Conservation (phyloP, 2,329 filamentous ascomycete species). For the Xenosphaeropsis pyriputrescens region DNA sequence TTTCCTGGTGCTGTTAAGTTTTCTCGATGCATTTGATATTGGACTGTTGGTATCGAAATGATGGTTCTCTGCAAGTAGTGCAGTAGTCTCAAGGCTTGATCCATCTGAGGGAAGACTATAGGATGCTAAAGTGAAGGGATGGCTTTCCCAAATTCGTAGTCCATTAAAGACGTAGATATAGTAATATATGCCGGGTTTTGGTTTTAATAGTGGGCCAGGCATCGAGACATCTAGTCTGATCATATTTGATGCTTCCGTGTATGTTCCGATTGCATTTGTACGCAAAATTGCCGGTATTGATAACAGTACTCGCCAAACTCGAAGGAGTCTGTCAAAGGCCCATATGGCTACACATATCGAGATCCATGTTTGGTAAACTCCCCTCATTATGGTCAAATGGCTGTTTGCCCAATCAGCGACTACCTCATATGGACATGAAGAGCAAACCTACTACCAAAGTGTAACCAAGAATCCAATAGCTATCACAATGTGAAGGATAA, state of each 20-base stretch:
- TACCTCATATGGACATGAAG: no score
- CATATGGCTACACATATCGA: constrained; percentile 33
- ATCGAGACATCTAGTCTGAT: constrained; percentile 28
- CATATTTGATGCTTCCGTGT: constrained; percentile 27
- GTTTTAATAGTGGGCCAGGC: constrained; percentile 16
- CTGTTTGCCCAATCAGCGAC: no score
- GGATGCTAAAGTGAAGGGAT: constrained; percentile 34
- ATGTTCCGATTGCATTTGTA: constrained; percentile 24
- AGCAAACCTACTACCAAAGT: constrained; percentile 36
- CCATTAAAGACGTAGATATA: constrained; percentile 30
- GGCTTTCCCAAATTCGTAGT: constrained; percentile 30
- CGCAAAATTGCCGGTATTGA: no score
- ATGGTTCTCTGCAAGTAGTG: no score
- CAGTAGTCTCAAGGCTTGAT: no score
- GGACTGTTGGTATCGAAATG: no score
- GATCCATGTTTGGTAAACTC: no score
- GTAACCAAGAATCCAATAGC: constrained; percentile 32
- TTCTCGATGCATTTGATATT: no score
- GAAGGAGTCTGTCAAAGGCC: constrained; percentile 28
- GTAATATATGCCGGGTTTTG: constrained; percentile 31
- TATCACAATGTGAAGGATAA: constrained; percentile 33
- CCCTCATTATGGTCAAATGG: no score
- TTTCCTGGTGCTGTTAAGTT: no score
- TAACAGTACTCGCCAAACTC: constrained; percentile 24
- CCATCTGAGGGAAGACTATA: no score